Conservation (phyloP, 345 rosid species). For the Citrus sp. region DNA sequence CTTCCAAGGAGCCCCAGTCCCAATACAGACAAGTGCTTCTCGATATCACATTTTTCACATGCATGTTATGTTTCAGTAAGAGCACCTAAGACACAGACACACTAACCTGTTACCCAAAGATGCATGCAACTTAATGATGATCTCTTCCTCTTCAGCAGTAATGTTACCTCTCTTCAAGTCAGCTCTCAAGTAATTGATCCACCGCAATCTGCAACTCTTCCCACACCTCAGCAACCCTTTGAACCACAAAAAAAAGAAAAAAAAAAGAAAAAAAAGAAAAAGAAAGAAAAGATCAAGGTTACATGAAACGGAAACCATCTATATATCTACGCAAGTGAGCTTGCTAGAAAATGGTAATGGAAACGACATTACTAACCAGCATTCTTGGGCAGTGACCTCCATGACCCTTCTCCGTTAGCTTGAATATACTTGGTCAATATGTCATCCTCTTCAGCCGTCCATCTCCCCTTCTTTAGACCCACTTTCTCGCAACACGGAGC, state of each 20-base stretch:
- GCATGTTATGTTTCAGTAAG: too few relatives aligned
- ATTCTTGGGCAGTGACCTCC: conserved; percentile 67
- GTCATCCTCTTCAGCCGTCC: conserved; percentile 64
- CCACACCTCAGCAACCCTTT: conserved; percentile 85
- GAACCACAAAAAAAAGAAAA: background rate
- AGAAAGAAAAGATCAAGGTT: background rate
- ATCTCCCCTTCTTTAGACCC: conserved; percentile 61
- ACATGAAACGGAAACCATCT: background rate
- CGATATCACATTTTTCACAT: background rate
- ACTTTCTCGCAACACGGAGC: conserved; percentile 71
- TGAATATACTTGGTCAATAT: conserved; percentile 40
- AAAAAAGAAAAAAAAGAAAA: background rate
- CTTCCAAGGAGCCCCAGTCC: too few relatives aligned
- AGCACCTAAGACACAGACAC: background rate
- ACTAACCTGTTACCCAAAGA: conserved; percentile 73
- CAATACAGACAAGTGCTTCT: too few relatives aligned
- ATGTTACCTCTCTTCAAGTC: conserved; percentile 84
- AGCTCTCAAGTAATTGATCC: conserved; percentile 75
- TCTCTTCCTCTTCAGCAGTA: conserved; percentile 56
- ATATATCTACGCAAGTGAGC: background rate
- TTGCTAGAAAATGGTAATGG: background rate
- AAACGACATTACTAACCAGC: conserved; percentile 35
- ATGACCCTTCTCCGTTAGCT: conserved; percentile 59
- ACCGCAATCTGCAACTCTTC: conserved; percentile 86
- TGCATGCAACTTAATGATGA: conserved; percentile 59